Evolutionary conservation across 305 asterid genomes (phyloP).

Genomic region (Fraxinus floribunda): DNA sequence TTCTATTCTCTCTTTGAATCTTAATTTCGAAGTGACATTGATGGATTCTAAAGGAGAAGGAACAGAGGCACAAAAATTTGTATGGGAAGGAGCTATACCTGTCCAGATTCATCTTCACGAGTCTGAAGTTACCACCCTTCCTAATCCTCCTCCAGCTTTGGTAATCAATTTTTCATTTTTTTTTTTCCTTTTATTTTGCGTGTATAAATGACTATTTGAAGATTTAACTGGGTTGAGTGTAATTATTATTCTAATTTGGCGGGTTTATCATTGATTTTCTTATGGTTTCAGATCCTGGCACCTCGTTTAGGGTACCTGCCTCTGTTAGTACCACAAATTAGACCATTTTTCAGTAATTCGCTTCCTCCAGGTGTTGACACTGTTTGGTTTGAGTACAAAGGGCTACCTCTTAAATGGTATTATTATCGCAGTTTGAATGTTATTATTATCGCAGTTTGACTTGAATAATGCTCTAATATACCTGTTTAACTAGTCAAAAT

Average conservation of each 20-base stretch:
- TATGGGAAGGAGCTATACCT: slow-evolving; percentile 90
- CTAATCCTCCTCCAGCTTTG: slow-evolving; percentile 84
- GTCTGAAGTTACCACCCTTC: slow-evolving; percentile 89
- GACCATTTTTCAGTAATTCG: slow-evolving; percentile 79
- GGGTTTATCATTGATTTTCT: background rate
- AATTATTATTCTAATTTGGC: background rate
- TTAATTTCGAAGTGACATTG: background rate
- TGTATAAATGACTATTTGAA: background rate
- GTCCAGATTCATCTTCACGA: slow-evolving; percentile 94
- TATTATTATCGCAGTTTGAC: slow-evolving; percentile 22
- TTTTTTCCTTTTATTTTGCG: slow-evolving; percentile 5
- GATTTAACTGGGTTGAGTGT: slow-evolving; percentile 7
- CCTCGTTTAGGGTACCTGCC: slow-evolving; percentile 92
- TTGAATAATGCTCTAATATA: background rate
- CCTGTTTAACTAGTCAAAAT: background rate
- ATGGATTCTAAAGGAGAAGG: slow-evolving; percentile 50
- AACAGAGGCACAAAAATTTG: slow-evolving; percentile 69
- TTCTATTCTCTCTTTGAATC: background rate
- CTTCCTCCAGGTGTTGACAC: slow-evolving; percentile 97
- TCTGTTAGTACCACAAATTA: slow-evolving; percentile 72
- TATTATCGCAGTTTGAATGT: background rate
- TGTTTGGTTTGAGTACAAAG: slow-evolving; percentile 95
- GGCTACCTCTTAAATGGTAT: slow-evolving; percentile 94
- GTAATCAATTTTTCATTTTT: slow-evolving; percentile 29
- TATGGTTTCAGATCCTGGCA: slow-evolving; percentile 70